phyloP scores from a whole-genome alignment of 768 basidiomycete species.

The Cystofilobasidium ferigula region DNA sequence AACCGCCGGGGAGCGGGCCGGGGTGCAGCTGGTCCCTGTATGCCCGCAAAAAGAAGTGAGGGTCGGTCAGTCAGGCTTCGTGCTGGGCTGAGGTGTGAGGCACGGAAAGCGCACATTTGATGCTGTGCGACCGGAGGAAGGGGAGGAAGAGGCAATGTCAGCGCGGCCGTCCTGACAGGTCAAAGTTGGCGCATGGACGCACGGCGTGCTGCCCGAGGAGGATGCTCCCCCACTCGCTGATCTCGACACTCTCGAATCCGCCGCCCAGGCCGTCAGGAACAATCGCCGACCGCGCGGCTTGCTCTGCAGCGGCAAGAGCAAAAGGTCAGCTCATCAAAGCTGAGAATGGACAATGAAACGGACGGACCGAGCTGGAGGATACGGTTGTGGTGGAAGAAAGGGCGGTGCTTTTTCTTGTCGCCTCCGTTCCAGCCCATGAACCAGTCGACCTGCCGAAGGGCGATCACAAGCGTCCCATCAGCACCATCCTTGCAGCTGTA shows the following conservation, averaged over 20 bases:
- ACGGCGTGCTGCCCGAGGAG: constrained; percentile 24
- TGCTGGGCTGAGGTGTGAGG: too few species aligned
- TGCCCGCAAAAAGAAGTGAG: neutral
- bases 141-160: neutral
- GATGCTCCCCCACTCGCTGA: constrained; percentile 22
- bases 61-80: neutral
- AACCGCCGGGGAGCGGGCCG: constrained; percentile 17
- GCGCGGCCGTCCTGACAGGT: neutral
- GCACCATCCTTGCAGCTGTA: too few species aligned
- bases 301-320: neutral
- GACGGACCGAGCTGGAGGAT: constrained; percentile 8
- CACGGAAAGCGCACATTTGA: too few species aligned
- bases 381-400: constrained; percentile 13
- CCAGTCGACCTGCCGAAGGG: constrained; percentile 12
- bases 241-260: constrained; percentile 17
- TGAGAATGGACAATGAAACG: neutral
- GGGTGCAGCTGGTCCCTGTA: constrained; percentile 24
- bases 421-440: constrained; percentile 27
- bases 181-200: neutral
- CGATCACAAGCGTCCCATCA: neutral
- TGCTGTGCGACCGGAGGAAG: too few species aligned
- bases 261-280: neutral
- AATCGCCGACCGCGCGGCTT: constrained; percentile 21
- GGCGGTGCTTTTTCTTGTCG: constrained; percentile 13
- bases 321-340: neutral